phyloP scores from a whole-genome alignment of 108 stramenopile species.

The Skeletonema costatum region DNA sequence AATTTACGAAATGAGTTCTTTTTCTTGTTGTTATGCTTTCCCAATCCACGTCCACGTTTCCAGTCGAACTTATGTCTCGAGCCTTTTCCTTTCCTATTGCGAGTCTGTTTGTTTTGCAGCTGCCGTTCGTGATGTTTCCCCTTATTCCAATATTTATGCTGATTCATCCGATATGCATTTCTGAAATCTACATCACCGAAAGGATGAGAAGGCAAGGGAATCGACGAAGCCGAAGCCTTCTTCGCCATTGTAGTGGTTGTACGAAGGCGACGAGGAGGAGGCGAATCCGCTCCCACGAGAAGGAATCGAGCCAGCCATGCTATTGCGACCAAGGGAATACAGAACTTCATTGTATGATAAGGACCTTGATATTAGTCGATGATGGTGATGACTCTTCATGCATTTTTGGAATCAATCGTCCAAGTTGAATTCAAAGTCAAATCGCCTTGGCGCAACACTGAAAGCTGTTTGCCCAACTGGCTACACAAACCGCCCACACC shows the following conservation, averaged over 20 bases:
- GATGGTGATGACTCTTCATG: no score
- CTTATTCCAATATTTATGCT: slow-evolving; percentile 1
- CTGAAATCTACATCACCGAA: background rate
- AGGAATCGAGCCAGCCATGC: background rate
- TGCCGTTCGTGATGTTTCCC: background rate
- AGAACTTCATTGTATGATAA: no score
- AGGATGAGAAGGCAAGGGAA: background rate
- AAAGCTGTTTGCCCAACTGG: background rate
- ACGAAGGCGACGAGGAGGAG: background rate
- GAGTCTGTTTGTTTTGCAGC: background rate
- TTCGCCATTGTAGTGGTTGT: background rate
- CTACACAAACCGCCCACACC: background rate
- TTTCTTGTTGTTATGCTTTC: background rate
- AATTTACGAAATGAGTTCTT: background rate
- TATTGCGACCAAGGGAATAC: no score
- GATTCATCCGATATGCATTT: slow-evolving; percentile 3
- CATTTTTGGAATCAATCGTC: no score
- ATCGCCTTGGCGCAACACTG: no score
- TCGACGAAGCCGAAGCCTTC: background rate
- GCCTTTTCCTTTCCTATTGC: background rate
- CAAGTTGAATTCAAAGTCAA: no score
- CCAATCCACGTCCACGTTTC: background rate
- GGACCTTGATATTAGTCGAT: no score
- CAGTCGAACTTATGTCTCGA: background rate
- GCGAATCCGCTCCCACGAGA: background rate